Percentiles rank a stretch among this genome's conserved stretches.
Evolutionary conservation across 805 yeast species (phyloP).

Genomic region (Monosporozyma solicola): DNA sequence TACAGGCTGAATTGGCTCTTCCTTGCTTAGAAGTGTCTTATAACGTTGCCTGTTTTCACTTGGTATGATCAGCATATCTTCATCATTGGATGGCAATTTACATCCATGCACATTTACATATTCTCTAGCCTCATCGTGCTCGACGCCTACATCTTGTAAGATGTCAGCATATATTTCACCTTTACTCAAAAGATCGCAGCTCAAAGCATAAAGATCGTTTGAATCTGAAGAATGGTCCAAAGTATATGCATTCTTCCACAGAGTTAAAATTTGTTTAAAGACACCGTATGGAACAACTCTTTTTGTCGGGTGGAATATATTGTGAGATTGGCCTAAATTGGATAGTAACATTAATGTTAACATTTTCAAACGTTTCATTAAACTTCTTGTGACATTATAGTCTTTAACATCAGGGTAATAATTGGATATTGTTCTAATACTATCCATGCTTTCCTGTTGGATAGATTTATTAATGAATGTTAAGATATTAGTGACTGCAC

Average conservation of each 20-base stretch:
- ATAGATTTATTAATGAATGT: constrained; percentile 40
- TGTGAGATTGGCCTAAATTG: constrained; percentile 13
- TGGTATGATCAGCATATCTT: constrained; percentile 5
- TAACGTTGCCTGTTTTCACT: neutral
- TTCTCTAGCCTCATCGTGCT: constrained; percentile 24
- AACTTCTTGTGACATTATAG: constrained; percentile 18
- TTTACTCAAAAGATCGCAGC: constrained; percentile 25
- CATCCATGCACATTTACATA: constrained; percentile 30
- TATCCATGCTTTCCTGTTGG: constrained; percentile 30
- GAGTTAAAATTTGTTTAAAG: constrained; percentile 37
- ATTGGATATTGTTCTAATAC: constrained; percentile 14
- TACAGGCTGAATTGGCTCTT: neutral
- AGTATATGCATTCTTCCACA: constrained; percentile 37
- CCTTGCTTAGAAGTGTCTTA: neutral
- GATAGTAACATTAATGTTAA: constrained; percentile 16
- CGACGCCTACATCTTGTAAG: constrained; percentile 22
- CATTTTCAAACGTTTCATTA: constrained; percentile 18
- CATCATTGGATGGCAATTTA: constrained; percentile 16
- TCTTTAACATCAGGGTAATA: constrained; percentile 19
- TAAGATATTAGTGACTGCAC: constrained; percentile 37
- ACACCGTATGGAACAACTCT: constrained; percentile 32
- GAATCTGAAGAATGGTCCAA: constrained; percentile 14
- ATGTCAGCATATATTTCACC: constrained; percentile 18
- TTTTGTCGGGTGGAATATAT: constrained; percentile 20
- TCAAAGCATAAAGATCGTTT: constrained; percentile 18